Evolutionary conservation across 306 rosid genomes (phyloP).

Genomic region (Hippophae tibetana): DNA sequence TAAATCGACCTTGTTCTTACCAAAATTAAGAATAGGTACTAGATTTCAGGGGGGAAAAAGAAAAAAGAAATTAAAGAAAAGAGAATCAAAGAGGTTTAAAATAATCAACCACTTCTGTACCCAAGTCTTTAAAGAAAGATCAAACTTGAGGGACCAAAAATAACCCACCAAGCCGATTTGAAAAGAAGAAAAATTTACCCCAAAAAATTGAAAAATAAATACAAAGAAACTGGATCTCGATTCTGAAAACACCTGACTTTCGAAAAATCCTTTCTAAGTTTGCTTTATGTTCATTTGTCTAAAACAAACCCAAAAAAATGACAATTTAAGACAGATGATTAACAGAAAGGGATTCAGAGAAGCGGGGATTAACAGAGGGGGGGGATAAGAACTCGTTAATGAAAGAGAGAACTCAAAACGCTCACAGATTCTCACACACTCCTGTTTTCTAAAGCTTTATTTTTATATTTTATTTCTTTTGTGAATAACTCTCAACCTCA

Average conservation of each 20-base stretch:
- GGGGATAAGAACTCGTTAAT: conserved; percentile 8
- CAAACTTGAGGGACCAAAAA: conserved; percentile 63
- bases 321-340: conserved; percentile 73
- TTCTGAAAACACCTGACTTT: conserved; percentile 98
- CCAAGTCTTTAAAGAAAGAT: background rate
- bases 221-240: conserved; percentile 79
- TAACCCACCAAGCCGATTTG: conserved; percentile 49
- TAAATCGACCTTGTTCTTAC: conserved; percentile 42
- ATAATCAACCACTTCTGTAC: conserved; percentile 66
- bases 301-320: conserved; percentile 80
- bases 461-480: background rate
- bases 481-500: conserved; percentile 43
- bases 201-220: background rate
- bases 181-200: background rate
- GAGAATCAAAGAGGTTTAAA: conserved; percentile 49
- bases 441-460: background rate
- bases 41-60: conserved; percentile 31
- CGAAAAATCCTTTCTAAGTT: conserved; percentile 63
- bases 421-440: background rate
- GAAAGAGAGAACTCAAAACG: background rate
- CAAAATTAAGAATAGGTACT: conserved; percentile 27
- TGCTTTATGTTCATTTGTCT: conserved; percentile 27
- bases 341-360: conserved; percentile 99
- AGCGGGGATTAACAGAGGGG: conserved; percentile 71
- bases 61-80: background rate